Evolutionary conservation across 2,329 filamentous ascomycete genomes (phyloP), one percentile per base, ranked within the genome.

Genomic region (Sclerotiophoma versabilis): DNA sequence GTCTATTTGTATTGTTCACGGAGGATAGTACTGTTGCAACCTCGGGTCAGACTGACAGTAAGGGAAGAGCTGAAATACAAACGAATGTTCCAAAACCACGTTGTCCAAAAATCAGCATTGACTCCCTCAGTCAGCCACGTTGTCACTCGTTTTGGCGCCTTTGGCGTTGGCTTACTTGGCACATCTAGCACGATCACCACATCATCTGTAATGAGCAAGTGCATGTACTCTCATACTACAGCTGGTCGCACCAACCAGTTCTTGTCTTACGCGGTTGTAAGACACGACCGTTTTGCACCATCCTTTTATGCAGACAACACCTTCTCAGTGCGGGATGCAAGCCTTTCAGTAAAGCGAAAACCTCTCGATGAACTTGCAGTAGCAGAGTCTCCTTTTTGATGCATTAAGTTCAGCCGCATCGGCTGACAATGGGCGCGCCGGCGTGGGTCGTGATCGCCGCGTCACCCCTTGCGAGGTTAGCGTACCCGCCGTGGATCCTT

Each of bases 381-480:
- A 37, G 37, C 15, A 12, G n/a, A 23, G 1, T 20, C 50, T 39
- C 50, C 50, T 49, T 54, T 54, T 44, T 30, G 25, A 38, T 54
- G 38, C 32, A 38, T 49, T 22, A 22, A 45, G 6, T 19, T 45
- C 51, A 54, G 45, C 45, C 45, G 29, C 26, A 39, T 19, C 41
- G 33, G 41, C 41, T 41, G 39, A 42, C 45, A 49, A 29, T 33
- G 29, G 49, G 20, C 42, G 42, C 45, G 44, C 38, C 44, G 33
- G 25, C 22, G 44, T 26, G 32, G 32, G 33, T 29, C 30, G 9
- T 37, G 30, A 46, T 52, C 33, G 38, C 22, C 44, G 44, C 26
- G 23, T 42, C 32, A 23, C 30, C 34, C 38, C 12, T 42, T 32
- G 15, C 30, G 23, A 45, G 23, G 17, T 27, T 54, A 54, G 51